phyloP scores from a whole-genome alignment of 257 asterid genomes.

The Nemophila menziesii region DNA sequence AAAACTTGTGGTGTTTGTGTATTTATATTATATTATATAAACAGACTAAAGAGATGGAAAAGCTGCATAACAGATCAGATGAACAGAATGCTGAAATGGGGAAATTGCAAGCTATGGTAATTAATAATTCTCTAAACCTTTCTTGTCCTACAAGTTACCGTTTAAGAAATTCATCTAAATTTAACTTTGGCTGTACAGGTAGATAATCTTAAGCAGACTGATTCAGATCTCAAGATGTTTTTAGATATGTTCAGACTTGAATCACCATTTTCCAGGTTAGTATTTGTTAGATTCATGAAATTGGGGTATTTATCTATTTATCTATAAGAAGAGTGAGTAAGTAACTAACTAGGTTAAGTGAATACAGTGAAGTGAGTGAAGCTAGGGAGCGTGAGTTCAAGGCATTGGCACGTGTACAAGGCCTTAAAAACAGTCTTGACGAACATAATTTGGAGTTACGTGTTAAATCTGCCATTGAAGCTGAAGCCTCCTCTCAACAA shows the following conservation, averaged over 20 bases:
- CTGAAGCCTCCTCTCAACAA: constrained; percentile 87
- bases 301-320: too few species aligned
- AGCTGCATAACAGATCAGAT: constrained; percentile 45
- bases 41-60: constrained; percentile 65
- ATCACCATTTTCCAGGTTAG: constrained; percentile 66
- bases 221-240: constrained; percentile 55
- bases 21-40: too few species aligned
- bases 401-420: constrained; percentile 85
- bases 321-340: constrained; percentile 8
- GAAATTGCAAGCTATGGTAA: constrained; percentile 64
- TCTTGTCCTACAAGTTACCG: background rate
- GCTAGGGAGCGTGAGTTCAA: constrained; percentile 64
- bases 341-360: constrained; percentile 12
- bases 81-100: constrained; percentile 58
- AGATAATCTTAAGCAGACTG: constrained; percentile 51
- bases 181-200: constrained; percentile 43
- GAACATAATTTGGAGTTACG: constrained; percentile 78
- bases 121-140: background rate
- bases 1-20: constrained; percentile 7
- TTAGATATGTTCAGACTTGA: constrained; percentile 60
- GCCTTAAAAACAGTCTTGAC: constrained; percentile 70
- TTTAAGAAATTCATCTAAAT: background rate
- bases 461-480: constrained; percentile 93
- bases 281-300: too few species aligned
- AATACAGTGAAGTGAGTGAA: constrained; percentile 63